These are phyloP conservation scores for Aspergillus jensenii DNA, from an alignment of 2,329 filamentous ascomycete species.

Conservation along the genomic window DNA sequence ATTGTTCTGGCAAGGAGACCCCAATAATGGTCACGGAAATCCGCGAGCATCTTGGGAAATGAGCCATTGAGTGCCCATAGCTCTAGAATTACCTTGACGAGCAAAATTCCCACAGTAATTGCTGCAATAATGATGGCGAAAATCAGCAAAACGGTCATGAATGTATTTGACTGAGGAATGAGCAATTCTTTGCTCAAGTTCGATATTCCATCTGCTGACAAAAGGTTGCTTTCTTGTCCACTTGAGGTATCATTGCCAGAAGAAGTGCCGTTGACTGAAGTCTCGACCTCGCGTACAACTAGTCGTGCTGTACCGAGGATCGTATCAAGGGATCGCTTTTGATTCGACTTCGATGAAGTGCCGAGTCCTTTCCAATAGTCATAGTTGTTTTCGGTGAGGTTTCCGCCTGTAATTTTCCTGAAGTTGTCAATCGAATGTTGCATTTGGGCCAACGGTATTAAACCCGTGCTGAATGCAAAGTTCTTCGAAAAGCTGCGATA, in stretches of 20 bases:
- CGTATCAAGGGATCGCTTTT: conserved; percentile 57
- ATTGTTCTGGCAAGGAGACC: conserved; percentile 84
- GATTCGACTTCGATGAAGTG: conserved; percentile 51
- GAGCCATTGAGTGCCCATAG: conserved; percentile 85
- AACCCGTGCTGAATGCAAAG: conserved; percentile 85
- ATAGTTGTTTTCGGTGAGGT: conserved; percentile 78
- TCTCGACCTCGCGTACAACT: conserved; percentile 51
- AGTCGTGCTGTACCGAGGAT: conserved; percentile 49
- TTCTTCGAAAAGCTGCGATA: conserved; percentile 91
- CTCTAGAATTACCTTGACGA: conserved; percentile 90
- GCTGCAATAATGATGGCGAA: conserved; percentile 83
- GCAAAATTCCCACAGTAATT: conserved; percentile 80
- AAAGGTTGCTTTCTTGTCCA: conserved; percentile 29
- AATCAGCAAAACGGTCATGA: conserved; percentile 90
- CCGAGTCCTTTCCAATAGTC: conserved; percentile 51
- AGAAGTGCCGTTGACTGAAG: conserved; percentile 43
- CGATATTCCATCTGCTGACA: conserved; percentile 71
- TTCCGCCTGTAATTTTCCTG: conserved; percentile 76
- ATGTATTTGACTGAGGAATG: conserved; percentile 86
- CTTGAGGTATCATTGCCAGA: conserved; percentile 26
- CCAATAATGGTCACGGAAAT: conserved; percentile 97
- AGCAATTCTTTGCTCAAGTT: conserved; percentile 79
- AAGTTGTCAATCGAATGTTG: conserved; percentile 83
- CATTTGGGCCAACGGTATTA: conserved; percentile 79
- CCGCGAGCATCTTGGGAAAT: conserved; percentile 75